Base-by-base conservation (phyloP, 75 land plant species). In the Selaginella tamariscina region DNA sequence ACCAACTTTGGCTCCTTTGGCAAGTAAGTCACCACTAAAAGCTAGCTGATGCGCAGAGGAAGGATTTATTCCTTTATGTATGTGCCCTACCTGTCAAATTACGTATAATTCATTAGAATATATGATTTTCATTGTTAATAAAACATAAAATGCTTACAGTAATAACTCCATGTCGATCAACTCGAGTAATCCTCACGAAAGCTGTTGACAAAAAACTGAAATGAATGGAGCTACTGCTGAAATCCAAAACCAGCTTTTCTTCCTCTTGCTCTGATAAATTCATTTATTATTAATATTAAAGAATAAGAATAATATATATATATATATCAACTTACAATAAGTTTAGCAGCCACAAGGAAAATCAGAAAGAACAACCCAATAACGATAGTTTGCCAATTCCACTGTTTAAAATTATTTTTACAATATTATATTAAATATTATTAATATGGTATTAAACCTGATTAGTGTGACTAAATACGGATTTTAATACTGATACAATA, bases 341-440 rank as follows among this genome's bases (percentile, higher is more conserved):
- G 71, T 44, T 86, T 83, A 32, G 96, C 71, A 29, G 70, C 56
- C 64, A 87, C 31, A 22, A 90, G 78, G 27, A 84, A 68, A 1
- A 64, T 32, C 21, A 88, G 74, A 67, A 83, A 83, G 65, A 68
- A 76, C 29, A 75, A 57, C 2, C 86, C 85, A 79, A 84, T 80
- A 26, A 80, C 54, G 23, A 85, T 73, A 1, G 91, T 80, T 66
- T 83, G 82, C 94, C 95, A 88, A 57, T 81, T 92, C 97, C 97
- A 92, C 95, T 92, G 49, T 39, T 39, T 5, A 39, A 39, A 15
- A 5, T 39, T 39, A 5, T 39, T 15, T 39, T 5, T 5, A 39
- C 11, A 39, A 5, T 39, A 39, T 5, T 5, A 5, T 39, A 39
- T 5, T 39, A 39, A 15, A 15, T 5, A 15, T 5, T 39, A 5